phyloP scores from a whole-genome alignment of 208 protist species.

The Trichomonas gallinae region DNA sequence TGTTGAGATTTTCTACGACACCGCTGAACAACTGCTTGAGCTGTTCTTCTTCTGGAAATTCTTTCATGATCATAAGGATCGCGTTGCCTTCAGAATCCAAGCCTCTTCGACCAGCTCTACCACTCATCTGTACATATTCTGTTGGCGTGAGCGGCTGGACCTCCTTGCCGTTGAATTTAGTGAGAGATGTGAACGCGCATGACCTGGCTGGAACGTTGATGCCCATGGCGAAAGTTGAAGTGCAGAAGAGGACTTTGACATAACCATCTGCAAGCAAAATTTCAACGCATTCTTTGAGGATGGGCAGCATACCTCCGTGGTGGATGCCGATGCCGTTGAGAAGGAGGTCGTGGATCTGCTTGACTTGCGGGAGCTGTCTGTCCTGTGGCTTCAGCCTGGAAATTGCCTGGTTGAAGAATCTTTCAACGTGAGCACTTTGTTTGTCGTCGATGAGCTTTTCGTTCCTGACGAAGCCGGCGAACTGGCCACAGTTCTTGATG shows the following conservation, averaged over 20 bases:
- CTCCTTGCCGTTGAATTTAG: conserved; percentile 17
- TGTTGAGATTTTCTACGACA: not conserved
- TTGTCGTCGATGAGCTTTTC: not conserved
- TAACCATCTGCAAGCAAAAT: conserved; percentile 18
- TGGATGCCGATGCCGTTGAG: conserved; percentile 94
- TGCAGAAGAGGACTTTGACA: conserved; percentile 26
- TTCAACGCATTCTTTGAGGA: conserved; percentile 28
- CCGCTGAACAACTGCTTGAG: not conserved
- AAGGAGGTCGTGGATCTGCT: conserved; percentile 64
- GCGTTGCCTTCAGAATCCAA: conserved; percentile 83
- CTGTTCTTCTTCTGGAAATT: not conserved
- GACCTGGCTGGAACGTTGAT: conserved; percentile 25
- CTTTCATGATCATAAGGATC: not conserved
- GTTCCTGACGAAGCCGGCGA: not conserved
- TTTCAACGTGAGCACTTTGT: not conserved
- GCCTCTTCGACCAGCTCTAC: conserved; percentile 96
- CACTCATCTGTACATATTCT: conserved; percentile 79
- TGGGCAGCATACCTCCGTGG: conserved; percentile 54
- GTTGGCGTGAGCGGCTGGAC: not conserved
- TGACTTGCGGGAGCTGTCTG: not conserved
- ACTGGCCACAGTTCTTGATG: not conserved
- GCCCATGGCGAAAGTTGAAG: conserved; percentile 30
- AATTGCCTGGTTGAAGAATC: not conserved
- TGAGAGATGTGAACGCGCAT: not conserved
- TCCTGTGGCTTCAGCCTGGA: not conserved